A percentile compares a stretch with the other conserved stretches of the same genome.
Evolutionary conservation across 106 monocot species (phyloP).

Genomic region (Platanthera guangdongensis): DNA sequence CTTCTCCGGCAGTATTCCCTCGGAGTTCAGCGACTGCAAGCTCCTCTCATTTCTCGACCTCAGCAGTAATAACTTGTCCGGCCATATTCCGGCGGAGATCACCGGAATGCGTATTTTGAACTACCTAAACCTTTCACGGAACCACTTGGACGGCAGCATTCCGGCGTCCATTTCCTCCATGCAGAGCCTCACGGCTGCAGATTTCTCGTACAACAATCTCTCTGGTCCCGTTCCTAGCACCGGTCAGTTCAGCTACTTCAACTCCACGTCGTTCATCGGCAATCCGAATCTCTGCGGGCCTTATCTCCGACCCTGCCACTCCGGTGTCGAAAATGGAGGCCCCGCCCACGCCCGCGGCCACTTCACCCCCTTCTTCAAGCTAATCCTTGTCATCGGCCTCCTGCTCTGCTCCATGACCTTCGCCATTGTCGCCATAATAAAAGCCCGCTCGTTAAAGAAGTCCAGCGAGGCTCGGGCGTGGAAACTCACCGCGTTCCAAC

Average conservation of each 20-base stretch:
- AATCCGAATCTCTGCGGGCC: conserved; percentile 74
- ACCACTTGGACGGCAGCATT: conserved; percentile 57
- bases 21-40: conserved; percentile 55
- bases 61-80: conserved; percentile 53
- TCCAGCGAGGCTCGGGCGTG: conserved; percentile 49
- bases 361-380: conserved; percentile 57
- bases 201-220: conserved; percentile 90
- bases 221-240: conserved; percentile 73
- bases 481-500: conserved; percentile 62
- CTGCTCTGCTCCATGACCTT: conserved; percentile 58
- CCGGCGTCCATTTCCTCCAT: conserved; percentile 62
- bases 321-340: conserved; percentile 5
- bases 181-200: conserved; percentile 84
- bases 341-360: conserved; percentile 18
- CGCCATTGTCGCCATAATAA: conserved; percentile 44
- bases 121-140: conserved; percentile 77
- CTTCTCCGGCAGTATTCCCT: conserved; percentile 40
- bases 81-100: conserved; percentile 44
- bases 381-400: conserved; percentile 45
- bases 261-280: conserved; percentile 79
- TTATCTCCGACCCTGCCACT: conserved; percentile 42
- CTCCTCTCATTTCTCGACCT: conserved; percentile 54
- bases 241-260: conserved; percentile 98
- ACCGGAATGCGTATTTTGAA: conserved; percentile 76
- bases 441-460: conserved; percentile 62